A percentile compares a stretch with the other conserved stretches of the same genome.
These are phyloP conservation scores for Aspergillus funiculosus DNA, from an alignment of 495 filamentous ascomycete genomes.

Conservation along the genomic window DNA sequence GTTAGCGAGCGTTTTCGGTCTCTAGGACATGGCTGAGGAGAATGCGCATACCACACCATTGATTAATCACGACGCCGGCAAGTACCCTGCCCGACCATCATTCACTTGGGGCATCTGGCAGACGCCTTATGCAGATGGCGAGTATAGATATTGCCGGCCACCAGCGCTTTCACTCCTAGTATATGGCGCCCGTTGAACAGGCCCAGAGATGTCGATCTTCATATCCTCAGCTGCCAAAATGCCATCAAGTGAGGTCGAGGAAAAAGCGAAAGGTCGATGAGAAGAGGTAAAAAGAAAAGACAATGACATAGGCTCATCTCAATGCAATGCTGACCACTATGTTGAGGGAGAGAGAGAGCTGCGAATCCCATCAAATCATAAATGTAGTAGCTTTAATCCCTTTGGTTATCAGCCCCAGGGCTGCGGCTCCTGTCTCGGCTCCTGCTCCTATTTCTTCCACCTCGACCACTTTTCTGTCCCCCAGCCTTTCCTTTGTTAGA, in stretches of 20 bases:
- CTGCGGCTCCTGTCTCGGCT: slow-evolving; percentile 58
- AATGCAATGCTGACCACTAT: not conserved
- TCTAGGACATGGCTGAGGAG: not conserved
- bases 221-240: not conserved
- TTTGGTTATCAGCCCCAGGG: slow-evolving; percentile 38
- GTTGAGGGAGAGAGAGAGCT: slow-evolving; percentile 4
- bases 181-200: not conserved
- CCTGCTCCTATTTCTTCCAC: slow-evolving; percentile 47
- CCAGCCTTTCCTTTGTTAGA: slow-evolving; percentile 53
- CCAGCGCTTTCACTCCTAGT: slow-evolving; percentile 1
- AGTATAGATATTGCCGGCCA: slow-evolving; percentile 20
- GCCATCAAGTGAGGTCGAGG: not conserved
- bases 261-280: not conserved
- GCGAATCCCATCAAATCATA: not conserved
- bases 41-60: slow-evolving; percentile 25
- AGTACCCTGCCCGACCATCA: slow-evolving; percentile 9
- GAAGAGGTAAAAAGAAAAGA: not conserved
- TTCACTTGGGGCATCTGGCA: not conserved
- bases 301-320: not conserved
- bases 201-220: not conserved
- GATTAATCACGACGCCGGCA: slow-evolving; percentile 32
- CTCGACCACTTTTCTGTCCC: slow-evolving; percentile 43
- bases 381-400: slow-evolving; percentile 24
- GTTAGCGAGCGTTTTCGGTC: slow-evolving; percentile 14
- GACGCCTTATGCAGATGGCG: slow-evolving; percentile 1